Base-by-base conservation (phyloP, 2,329 filamentous ascomycete genomes). In the Aspergillus piperis region DNA sequence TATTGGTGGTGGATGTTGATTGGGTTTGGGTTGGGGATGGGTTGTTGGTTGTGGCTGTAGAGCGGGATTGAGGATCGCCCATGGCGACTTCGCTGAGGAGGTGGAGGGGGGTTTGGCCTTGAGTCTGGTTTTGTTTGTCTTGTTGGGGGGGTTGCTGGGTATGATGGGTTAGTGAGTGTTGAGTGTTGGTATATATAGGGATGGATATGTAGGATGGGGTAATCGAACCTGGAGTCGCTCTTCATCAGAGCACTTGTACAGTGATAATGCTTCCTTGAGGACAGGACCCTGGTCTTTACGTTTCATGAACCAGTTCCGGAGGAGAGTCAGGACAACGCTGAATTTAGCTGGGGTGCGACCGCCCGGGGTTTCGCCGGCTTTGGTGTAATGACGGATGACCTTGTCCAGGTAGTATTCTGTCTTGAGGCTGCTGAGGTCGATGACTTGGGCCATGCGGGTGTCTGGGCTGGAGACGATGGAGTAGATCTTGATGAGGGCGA, bases 401-500 rank as follows among this genome's bases (percentile, higher is more conserved):
- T 81, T 82, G 63, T 91, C 87, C 2, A 96, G 81, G 70, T 91
- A 89, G 57, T 84, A 80, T 64, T 86, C 83, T 15, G 84, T 78
- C 61, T 87, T 86, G 77, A 94, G 83, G 64, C 88, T 83, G 57
- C 88, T 83, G 63, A 85, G 85, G 65, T 87, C 82, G 63, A 94
- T 88, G 17, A 92, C 83, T 61, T 84, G 84, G n/a, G 86, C 87
- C 1, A 93, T 82, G 66, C 88, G 87, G 15, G 85, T 88, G 42
- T 84, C 83, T 0, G 87, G 84, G 13, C 84, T 82, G 1, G 84
- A 84, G 3, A 88, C 86, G 8, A 87, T 85, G 53, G 90, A 88
- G 74, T 88, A 89, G 62, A 92, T 84, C 74, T 91, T 92, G 71
- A 91, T 88, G 39, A 92, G 79, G 32, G 90, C 85, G 19, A 92